Conservation (phyloP, 1,139 yeast genomes). For the Hyphopichia buzzinii region DNA sequence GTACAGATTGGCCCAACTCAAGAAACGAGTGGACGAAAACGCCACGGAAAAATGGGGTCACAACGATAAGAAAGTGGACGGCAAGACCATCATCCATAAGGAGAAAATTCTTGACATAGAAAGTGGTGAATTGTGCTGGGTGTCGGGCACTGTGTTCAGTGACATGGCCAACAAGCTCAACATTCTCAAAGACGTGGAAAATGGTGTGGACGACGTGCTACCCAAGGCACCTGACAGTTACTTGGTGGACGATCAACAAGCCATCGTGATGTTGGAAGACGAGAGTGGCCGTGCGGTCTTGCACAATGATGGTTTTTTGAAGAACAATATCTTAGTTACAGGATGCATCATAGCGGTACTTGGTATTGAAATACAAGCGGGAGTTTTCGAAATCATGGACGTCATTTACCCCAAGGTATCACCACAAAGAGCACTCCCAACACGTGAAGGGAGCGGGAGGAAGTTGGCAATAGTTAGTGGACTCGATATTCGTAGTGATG, state of each 20-base stretch:
- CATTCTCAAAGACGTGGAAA: constrained; percentile 76
- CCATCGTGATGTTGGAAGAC: constrained; percentile 80
- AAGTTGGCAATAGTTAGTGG: constrained; percentile 74
- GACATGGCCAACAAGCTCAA: constrained; percentile 85
- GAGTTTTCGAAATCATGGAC: constrained; percentile 83
- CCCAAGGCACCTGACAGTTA: constrained; percentile 36
- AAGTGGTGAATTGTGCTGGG: constrained; percentile 74
- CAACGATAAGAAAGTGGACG: constrained; percentile 39
- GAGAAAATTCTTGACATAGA: constrained; percentile 77
- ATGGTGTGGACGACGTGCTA: constrained; percentile 51
- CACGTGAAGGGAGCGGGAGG: constrained; percentile 1
- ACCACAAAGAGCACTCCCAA: constrained; percentile 47
- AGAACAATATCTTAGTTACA: constrained; percentile 61
- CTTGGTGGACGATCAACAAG: constrained; percentile 23
- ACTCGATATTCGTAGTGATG: constrained; percentile 49
- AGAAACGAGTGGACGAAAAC: constrained; percentile 51
- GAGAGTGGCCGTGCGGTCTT: constrained; percentile 86
- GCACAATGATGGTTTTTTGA: constrained; percentile 58
- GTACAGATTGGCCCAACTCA: constrained; percentile 54
- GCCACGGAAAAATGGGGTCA: constrained; percentile 46
- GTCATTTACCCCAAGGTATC: constrained; percentile 66
- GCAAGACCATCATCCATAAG: constrained; percentile 32
- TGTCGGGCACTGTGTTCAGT: constrained; percentile 84
- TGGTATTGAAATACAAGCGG: constrained; percentile 84
- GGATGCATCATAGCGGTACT: constrained; percentile 83